Conservation (phyloP, 2,329 filamentous ascomycete genomes). For the Claviceps sp. region DNA sequence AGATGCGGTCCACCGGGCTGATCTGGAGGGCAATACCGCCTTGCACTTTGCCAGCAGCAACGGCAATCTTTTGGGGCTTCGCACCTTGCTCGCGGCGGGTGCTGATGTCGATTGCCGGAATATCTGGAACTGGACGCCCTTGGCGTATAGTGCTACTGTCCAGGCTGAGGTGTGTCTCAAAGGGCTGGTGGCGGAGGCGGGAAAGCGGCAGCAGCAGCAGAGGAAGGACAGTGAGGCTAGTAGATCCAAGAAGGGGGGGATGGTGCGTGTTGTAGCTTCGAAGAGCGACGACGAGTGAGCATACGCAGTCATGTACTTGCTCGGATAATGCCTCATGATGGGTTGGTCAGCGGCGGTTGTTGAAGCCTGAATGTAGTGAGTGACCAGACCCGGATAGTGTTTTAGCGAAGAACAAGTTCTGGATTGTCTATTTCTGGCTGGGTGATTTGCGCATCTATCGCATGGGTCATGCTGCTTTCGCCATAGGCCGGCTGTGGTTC, state of each 20-base stretch:
- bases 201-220: slow-evolving; percentile 34
- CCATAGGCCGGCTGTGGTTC: neutral
- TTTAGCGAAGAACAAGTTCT: neutral
- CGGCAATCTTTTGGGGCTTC: slow-evolving; percentile 63
- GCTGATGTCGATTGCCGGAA: slow-evolving; percentile 63
- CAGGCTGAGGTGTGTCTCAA: slow-evolving; percentile 79
- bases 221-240: slow-evolving; percentile 27
- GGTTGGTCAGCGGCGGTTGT: too few species aligned
- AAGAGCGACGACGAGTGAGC: slow-evolving; percentile 23
- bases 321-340: neutral
- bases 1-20: slow-evolving; percentile 42
- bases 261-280: slow-evolving; percentile 31
- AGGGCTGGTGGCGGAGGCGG: slow-evolving; percentile 58
- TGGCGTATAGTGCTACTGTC: slow-evolving; percentile 71
- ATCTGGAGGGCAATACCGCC: slow-evolving; percentile 70
- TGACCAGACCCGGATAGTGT: neutral
- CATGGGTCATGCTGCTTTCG: neutral
- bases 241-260: slow-evolving; percentile 29
- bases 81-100: slow-evolving; percentile 65
- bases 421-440: neutral
- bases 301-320: slow-evolving; percentile 2
- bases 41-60: slow-evolving; percentile 77
- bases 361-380: neutral
- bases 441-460: neutral
- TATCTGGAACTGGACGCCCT: slow-evolving; percentile 66